A percentile compares a stretch with the other conserved stretches of the same genome.
Conservation (phyloP, 768 basidiomycete genomes). For the Kwoniella newhampshirensis region DNA sequence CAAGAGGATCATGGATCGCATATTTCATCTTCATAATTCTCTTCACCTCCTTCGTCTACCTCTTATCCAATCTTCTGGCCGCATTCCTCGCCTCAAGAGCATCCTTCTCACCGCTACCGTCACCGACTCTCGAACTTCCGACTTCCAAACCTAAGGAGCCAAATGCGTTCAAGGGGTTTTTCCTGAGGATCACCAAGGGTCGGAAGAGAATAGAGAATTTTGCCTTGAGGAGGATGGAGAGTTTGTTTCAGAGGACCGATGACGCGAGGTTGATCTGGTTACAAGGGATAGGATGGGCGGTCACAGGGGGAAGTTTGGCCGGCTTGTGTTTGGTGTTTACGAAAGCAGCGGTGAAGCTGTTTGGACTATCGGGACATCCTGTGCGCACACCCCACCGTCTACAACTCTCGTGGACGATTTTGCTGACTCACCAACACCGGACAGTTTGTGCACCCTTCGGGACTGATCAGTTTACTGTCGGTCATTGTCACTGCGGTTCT, state of each 20-base stretch:
- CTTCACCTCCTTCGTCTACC: conserved; percentile 65
- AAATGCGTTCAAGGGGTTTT: conserved; percentile 26
- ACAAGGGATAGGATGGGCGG: conserved; percentile 90
- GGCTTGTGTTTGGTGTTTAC: conserved; percentile 87
- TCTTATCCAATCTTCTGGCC: conserved; percentile 71
- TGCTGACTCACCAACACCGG: neutral
- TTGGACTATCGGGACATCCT: conserved; percentile 38
- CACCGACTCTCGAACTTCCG: conserved; percentile 34
- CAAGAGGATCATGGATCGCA: conserved; percentile 80
- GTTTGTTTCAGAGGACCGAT: conserved; percentile 73
- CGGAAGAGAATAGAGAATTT: conserved; percentile 61
- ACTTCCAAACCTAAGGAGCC: conserved; percentile 14
- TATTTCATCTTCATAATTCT: conserved; percentile 80
- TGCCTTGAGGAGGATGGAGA: conserved; percentile 60
- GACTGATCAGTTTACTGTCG: conserved; percentile 67
- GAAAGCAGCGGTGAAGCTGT: conserved; percentile 58
- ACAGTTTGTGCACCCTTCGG: conserved; percentile 71
- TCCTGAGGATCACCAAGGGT: conserved; percentile 31
- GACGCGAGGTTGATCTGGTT: conserved; percentile 87
- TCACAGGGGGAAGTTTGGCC: conserved; percentile 84
- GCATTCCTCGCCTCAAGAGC: conserved; percentile 68
- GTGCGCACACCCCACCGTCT: conserved; percentile 19
- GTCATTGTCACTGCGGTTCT: conserved; percentile 72
- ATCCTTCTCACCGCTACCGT: conserved; percentile 67
- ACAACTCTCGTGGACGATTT: conserved; percentile 2